Base-by-base conservation (phyloP, 495 filamentous ascomycete species). In the Aspergillus egyptiacus region DNA sequence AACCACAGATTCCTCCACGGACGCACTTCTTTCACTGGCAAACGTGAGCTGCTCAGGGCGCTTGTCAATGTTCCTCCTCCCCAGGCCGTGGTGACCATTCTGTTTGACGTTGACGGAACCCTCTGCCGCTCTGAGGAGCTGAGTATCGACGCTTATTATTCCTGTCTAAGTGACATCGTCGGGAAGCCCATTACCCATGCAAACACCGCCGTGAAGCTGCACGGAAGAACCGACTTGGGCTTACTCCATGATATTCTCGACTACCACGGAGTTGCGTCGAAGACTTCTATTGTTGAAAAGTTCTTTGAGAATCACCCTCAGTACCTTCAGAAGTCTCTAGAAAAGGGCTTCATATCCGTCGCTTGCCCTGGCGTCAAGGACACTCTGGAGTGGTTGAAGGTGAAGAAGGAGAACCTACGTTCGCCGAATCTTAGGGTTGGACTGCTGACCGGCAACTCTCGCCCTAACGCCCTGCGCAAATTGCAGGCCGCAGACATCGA, bases 91-190 rank as follows among this genome's bases (percentile, higher is more conserved):
- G 38, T 48, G 13, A 43, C 45, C 17, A 42, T 53, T 7, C 10
- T 53, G 10, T 53, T 53, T 13, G 51, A 53, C 14, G 41, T 53
- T 17, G 51, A 53, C 17, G 51, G 51, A 30, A 53, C 51, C n/a
- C 51, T 53, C 8, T 53, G 51, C 24, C 51, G 51, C 43, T 53
- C 51, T 9, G 51, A 53, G 32, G 51, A 53, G 17, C 20, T 53
- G 37, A 53, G 51, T n/a, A 39, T 53, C 10, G 51, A 53, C 31
- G 51, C 51, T 4, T 53, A 48, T 20, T 53, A 48, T 27, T 42
- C 51, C 3, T 53, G 51, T n/a, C 5, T 53, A 9, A 53, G 30
- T 42, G 51, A 47, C 43, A 28, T 53, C 13, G 28, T 41, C 6
- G 51, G 51, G 22, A 53, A 43, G 27, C 30, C 44, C 6, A 48